Evolutionary conservation across 257 asterid species (phyloP).

Genomic region (Solanum sitiens): DNA sequence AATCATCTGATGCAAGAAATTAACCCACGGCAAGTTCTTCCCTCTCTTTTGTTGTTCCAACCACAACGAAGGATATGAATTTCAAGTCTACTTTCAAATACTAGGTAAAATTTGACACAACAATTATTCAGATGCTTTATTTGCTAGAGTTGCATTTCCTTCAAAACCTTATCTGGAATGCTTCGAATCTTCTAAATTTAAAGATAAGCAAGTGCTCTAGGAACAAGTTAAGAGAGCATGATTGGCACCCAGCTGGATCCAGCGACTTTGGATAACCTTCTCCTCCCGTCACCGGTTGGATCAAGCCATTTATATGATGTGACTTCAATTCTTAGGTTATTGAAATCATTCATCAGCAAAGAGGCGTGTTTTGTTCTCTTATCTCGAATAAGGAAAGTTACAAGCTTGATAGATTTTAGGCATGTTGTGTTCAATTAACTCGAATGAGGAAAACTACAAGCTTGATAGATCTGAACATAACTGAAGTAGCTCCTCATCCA

Average conservation of each 20-base stretch:
- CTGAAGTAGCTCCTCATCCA: too few relatives aligned
- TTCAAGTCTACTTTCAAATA: too few relatives aligned
- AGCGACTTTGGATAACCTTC: slow-evolving; percentile 51
- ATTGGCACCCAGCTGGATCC: slow-evolving; percentile 73
- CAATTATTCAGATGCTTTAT: slow-evolving; percentile 41
- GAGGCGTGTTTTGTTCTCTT: slow-evolving; percentile 53
- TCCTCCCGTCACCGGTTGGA: slow-evolving; percentile 46
- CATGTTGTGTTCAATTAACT: too few relatives aligned
- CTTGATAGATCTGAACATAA: too few relatives aligned
- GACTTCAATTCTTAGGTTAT: slow-evolving; percentile 48
- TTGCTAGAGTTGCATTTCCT: slow-evolving; percentile 45
- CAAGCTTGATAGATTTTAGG: slow-evolving; percentile 13
- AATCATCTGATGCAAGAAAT: too few relatives aligned
- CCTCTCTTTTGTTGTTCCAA: too few relatives aligned
- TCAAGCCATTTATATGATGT: slow-evolving; percentile 52
- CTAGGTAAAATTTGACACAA: too few relatives aligned
- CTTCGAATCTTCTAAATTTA: slow-evolving; percentile 30
- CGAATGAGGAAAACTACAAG: too few relatives aligned
- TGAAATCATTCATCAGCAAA: slow-evolving; percentile 44
- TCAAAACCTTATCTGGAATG: slow-evolving; percentile 56
- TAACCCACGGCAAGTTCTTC: too few relatives aligned
- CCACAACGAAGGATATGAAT: too few relatives aligned
- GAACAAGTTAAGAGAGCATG: slow-evolving; percentile 45
- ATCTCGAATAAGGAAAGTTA: slow-evolving; percentile 46
- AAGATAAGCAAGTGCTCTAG: slow-evolving; percentile 28